A percentile compares a stretch with the other conserved stretches of the same genome.
These are phyloP conservation scores for Piloderma croceum DNA, from an alignment of 768 basidiomycete genomes.

Conservation along the genomic window DNA sequence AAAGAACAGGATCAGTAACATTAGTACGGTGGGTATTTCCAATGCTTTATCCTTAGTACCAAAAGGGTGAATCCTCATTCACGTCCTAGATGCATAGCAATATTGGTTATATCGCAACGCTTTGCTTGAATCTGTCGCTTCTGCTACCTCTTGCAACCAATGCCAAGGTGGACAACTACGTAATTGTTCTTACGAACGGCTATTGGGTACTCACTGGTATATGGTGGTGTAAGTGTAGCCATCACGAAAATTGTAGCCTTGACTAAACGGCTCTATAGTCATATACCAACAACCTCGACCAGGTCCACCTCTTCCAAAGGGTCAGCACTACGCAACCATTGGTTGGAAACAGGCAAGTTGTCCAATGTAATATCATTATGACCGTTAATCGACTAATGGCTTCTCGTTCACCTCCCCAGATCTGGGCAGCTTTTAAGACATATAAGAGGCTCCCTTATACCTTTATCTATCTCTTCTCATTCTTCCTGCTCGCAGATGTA, in stretches of 20 bases:
- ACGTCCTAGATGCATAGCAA: constrained; percentile 61
- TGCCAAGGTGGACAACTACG: constrained; percentile 68
- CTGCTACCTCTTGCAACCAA: constrained; percentile 57
- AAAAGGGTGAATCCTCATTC: too few relatives aligned
- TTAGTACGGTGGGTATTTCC: constrained; percentile 57
- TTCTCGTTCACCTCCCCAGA: constrained; percentile 34
- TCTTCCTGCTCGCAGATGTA: constrained; percentile 77
- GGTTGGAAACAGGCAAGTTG: constrained; percentile 76
- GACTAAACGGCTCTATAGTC: constrained; percentile 36
- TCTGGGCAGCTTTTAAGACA: constrained; percentile 70
- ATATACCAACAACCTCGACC: constrained; percentile 82
- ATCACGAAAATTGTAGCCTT: not conserved
- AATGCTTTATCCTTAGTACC: not conserved
- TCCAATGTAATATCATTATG: constrained; percentile 2
- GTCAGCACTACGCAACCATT: constrained; percentile 70
- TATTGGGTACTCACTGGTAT: constrained; percentile 79
- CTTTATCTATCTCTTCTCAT: constrained; percentile 71
- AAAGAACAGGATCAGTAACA: constrained; percentile 82
- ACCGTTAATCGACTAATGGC: not conserved
- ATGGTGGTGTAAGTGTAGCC: constrained; percentile 72
- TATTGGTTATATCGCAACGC: constrained; percentile 62
- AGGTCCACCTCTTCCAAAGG: constrained; percentile 72
- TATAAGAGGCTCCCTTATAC: constrained; percentile 78
- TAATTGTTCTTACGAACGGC: constrained; percentile 58
- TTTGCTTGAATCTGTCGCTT: constrained; percentile 63